Evolutionary conservation across 106 monocot species (phyloP).

Genomic region (Allium cepa): DNA sequence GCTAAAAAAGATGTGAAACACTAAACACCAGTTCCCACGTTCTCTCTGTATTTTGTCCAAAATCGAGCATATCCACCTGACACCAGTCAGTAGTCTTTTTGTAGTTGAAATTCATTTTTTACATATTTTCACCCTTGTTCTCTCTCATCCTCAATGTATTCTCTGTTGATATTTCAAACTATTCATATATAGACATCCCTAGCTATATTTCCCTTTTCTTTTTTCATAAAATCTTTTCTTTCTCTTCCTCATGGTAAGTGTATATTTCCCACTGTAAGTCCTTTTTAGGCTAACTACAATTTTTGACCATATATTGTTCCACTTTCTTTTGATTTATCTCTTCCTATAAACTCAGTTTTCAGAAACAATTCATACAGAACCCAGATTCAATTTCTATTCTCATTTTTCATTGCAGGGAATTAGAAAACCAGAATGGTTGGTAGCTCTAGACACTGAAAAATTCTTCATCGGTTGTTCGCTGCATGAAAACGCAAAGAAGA

Average conservation of each 20-base stretch:
- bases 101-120: slow-evolving; percentile 3
- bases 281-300: background rate
- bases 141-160: slow-evolving; percentile 15
- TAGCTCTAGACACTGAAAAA: slow-evolving; percentile 60
- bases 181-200: background rate
- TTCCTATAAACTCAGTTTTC: background rate
- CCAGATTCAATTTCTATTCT: background rate
- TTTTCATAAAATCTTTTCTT: slow-evolving; percentile 4
- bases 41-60: slow-evolving; percentile 17
- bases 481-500: slow-evolving; percentile 69
- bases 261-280: background rate
- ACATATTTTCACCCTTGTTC: slow-evolving; percentile 15
- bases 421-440: slow-evolving; percentile 77
- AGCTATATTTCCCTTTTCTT: slow-evolving; percentile 9
- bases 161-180: background rate
- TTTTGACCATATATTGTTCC: background rate
- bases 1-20: slow-evolving; percentile 21
- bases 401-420: slow-evolving; percentile 21
- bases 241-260: background rate
- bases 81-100: slow-evolving; percentile 7
- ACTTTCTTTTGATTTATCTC: background rate
- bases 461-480: slow-evolving; percentile 65
- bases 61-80: background rate
- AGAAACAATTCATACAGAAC: background rate
- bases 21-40: slow-evolving; percentile 40